Base-by-base conservation (phyloP, 371 early-diverging fungal genomes). In the Encephalitozoon romaleae region DNA sequence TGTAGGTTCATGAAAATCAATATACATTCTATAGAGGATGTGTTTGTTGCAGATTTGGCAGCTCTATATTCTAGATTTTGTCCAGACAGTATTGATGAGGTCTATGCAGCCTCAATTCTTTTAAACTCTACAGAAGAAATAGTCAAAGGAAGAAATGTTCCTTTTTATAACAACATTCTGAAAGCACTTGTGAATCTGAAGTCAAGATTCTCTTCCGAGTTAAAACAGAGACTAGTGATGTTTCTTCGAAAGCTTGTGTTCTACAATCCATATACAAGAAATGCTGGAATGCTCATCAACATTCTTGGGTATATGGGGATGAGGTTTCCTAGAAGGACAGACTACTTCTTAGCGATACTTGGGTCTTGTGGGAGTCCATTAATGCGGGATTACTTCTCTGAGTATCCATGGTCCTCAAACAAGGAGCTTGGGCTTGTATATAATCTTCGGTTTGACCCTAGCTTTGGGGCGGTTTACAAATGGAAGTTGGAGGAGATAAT, bases 341-440 rank as follows among this genome's bases (percentile, higher is more conserved):
- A 74, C 28, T 66, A 74, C 41, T 18, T 42, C 38, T 26, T 74
- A 39, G 74, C 67, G 9, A 43, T 74, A 42, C 42, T 64, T 26
- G 67, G 53, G 38, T 23, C 74, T 25, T 64, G 42, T 12, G 54
- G 67, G 30, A 66, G 67, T 54, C 39, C 39, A 18, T 41, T 39
- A 26, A 52, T 74, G 41, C 38, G 49, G 21, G 53, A 67, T 21
- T 28, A 42, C 26, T 66, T 67, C 38, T 12, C 23, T 11, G 67
- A 67, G 6, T 45, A 47, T 53, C 15, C 30, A 11, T 74, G 74
- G 74, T 39, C 67, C 12, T 12, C 9, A 0, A 51, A 53, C 21
- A 74, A 74, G 43, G 54, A 64, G 21, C 65, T 66, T 53, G 65
- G 67, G 6, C 51, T 74, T 38, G 55, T 74, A 25, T 74, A 74